Evolutionary conservation across 495 filamentous ascomycete species (phyloP).

Genomic region (Cercophora newfieldiana): DNA sequence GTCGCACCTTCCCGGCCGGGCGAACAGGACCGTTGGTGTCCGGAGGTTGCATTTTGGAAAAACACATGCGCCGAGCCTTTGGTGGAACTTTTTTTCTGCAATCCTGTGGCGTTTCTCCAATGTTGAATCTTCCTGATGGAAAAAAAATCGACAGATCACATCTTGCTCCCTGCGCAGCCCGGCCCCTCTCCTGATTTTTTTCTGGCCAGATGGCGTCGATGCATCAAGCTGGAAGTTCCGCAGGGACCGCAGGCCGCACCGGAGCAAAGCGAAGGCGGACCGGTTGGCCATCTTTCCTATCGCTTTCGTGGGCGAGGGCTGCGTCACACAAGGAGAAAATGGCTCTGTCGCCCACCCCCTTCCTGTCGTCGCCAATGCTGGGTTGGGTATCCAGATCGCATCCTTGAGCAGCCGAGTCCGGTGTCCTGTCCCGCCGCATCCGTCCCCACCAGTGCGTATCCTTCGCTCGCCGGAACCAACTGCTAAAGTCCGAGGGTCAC

Average conservation of each 20-base stretch:
- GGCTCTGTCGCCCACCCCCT: not conserved
- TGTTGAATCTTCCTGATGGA: not conserved
- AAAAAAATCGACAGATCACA: not conserved
- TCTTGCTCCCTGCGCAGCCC: not conserved
- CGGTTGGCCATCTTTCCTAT: not conserved
- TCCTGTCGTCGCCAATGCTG: not conserved
- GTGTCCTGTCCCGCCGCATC: not conserved
- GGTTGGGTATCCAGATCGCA: not conserved
- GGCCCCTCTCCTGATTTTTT: not conserved
- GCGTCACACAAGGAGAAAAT: not conserved
- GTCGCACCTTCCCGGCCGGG: not conserved
- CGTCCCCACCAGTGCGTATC: not conserved
- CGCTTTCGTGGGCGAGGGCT: not conserved
- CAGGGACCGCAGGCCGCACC: not conserved
- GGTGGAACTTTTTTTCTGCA: not conserved
- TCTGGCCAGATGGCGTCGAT: no score
- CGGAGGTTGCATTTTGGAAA: not conserved
- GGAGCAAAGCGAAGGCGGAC: not conserved
- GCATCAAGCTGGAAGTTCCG: not conserved
- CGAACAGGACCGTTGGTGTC: not conserved
- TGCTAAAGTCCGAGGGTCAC: not conserved
- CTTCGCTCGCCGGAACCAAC: not conserved
- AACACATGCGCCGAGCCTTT: not conserved
- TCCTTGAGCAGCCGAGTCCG: not conserved
- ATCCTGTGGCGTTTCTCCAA: not conserved